These are phyloP conservation scores for Penicillium goetzii DNA, from an alignment of 495 filamentous ascomycete species.

Conservation along the genomic window DNA sequence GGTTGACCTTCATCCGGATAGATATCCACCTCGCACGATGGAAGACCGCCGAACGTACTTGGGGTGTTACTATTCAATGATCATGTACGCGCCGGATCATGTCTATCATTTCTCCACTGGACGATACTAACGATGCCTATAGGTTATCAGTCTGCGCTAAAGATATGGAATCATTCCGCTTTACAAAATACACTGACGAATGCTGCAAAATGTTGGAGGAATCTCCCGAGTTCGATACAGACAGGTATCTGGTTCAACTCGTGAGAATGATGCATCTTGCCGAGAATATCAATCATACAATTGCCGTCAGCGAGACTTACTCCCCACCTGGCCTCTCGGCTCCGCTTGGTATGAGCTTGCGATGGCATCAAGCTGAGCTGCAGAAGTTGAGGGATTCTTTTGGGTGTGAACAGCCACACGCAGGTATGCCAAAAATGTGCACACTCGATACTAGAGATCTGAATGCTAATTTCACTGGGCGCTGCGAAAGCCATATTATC, in stretches of 20 bases:
- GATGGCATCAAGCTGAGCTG: slow-evolving; percentile 23
- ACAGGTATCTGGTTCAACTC: slow-evolving; percentile 34
- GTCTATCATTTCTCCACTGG: neutral
- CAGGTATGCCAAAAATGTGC: slow-evolving; percentile 12
- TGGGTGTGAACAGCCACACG: slow-evolving; percentile 19
- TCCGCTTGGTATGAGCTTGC: slow-evolving; percentile 28
- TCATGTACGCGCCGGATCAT: slow-evolving; percentile 23
- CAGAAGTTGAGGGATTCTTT: slow-evolving; percentile 21
- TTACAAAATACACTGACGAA: slow-evolving; percentile 34
- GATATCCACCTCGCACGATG: slow-evolving; percentile 25
- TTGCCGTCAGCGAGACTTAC: slow-evolving; percentile 15
- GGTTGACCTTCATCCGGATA: slow-evolving; percentile 16
- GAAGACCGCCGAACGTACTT: slow-evolving; percentile 40
- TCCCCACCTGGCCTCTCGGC: slow-evolving; percentile 8
- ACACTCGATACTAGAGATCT: neutral
- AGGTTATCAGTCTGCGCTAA: slow-evolving; percentile 38
- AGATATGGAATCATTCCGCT: slow-evolving; percentile 35
- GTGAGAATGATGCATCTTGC: slow-evolving; percentile 31
- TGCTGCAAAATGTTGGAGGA: slow-evolving; percentile 28
- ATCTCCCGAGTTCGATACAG: slow-evolving; percentile 22
- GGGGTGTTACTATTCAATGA: slow-evolving; percentile 40
- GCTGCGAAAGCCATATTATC: slow-evolving; percentile 18
- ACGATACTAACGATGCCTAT: neutral
- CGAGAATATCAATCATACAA: slow-evolving; percentile 18
- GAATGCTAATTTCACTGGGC: neutral